A percentile compares a stretch with the other conserved stretches of the same genome.
phyloP scores from a whole-genome alignment of 176 grass and related monocot species.

The Neostapfia colusana region DNA sequence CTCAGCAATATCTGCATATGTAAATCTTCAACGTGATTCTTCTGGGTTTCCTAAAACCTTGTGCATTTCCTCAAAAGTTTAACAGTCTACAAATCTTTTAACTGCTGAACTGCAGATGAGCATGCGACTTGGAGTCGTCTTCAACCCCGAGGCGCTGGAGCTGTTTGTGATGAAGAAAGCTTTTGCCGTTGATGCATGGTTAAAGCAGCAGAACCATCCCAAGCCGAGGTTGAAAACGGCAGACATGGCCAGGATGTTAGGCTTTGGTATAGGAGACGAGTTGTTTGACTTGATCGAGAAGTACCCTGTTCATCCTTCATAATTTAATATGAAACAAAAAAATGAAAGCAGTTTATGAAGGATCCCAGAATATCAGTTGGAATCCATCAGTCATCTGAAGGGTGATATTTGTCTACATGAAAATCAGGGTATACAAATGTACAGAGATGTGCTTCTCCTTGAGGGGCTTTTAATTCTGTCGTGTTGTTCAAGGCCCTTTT shows the following conservation, averaged over 20 bases:
- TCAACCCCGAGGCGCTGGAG: conserved; percentile 87
- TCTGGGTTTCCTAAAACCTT: not conserved
- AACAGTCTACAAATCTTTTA: not conserved
- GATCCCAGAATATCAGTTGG: not conserved
- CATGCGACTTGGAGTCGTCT: conserved; percentile 67
- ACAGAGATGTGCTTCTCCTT: not conserved
- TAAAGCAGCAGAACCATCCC: conserved; percentile 67
- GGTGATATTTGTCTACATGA: not conserved
- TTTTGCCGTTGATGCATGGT: conserved; percentile 66
- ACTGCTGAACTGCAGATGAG: conserved; percentile 61
- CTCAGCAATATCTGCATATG: not conserved
- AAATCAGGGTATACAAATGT: not conserved
- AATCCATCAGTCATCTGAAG: not conserved
- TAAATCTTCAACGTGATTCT: not conserved
- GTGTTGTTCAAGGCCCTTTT: not conserved
- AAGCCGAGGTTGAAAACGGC: conserved; percentile 76
- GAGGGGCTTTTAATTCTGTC: not conserved
- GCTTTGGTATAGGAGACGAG: conserved; percentile 74
- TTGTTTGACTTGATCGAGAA: conserved; percentile 79
- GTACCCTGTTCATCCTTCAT: conserved; percentile 37
- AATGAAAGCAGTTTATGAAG: not conserved
- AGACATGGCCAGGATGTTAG: conserved; percentile 90
- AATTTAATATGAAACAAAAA: not conserved
- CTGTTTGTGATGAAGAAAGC: conserved; percentile 82
- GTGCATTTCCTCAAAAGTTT: not conserved